phyloP scores from a whole-genome alignment of 192 early-diverging fungal species.

The Chytriomyces confervae region DNA sequence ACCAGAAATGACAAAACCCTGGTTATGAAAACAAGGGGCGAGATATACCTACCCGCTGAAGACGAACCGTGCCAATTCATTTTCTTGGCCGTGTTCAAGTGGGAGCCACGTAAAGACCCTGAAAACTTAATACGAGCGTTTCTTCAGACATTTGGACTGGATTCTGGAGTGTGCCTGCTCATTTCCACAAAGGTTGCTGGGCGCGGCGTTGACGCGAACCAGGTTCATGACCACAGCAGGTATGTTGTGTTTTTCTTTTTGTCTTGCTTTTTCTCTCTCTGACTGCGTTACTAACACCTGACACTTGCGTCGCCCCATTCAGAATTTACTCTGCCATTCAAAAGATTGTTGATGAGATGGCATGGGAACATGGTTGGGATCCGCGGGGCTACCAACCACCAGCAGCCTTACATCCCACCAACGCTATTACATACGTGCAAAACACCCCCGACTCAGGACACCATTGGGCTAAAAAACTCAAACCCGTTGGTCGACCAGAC shows the following conservation, averaged over 20 bases:
- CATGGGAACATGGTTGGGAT: neutral
- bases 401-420: neutral
- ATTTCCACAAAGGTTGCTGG: slow-evolving; percentile 4
- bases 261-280: too few relatives aligned
- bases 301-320: neutral
- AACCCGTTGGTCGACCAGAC: too few relatives aligned
- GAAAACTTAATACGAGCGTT: neutral
- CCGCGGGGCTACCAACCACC: neutral
- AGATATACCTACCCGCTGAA: neutral
- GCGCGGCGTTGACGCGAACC: neutral
- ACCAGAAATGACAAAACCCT: too few relatives aligned
- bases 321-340: neutral
- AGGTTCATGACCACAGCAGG: neutral
- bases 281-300: too few relatives aligned
- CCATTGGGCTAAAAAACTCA: too few relatives aligned
- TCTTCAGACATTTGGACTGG: slow-evolving; percentile 13
- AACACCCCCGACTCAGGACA: too few relatives aligned
- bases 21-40: neutral
- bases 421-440: too few relatives aligned
- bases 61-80: slow-evolving; percentile 10
- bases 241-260: neutral
- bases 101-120: slow-evolving; percentile 15
- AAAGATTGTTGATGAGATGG: neutral
- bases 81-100: slow-evolving; percentile 17
- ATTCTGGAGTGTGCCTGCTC: slow-evolving; percentile 17